Conservation (phyloP, 2,329 filamentous ascomycete species). For the Penicillium fuscoglaucum region DNA sequence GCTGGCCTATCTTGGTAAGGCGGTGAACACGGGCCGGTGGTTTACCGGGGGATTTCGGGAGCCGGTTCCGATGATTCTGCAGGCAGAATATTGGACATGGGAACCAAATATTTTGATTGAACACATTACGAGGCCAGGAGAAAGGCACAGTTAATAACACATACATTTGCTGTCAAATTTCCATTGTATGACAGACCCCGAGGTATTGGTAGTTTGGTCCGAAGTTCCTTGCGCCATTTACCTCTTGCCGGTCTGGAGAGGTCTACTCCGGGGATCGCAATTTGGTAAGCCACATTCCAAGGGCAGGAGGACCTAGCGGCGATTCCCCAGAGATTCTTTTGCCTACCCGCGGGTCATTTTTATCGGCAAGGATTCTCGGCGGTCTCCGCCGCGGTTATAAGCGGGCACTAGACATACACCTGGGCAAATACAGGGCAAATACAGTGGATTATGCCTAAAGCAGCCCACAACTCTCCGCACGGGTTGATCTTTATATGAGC, state of each 20-base stretch:
- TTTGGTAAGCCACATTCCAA: neutral
- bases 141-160: neutral
- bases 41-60: neutral
- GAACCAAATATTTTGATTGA: neutral
- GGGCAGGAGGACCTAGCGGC: neutral
- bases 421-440: neutral
- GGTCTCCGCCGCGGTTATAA: slow-evolving; percentile 6
- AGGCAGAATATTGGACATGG: neutral
- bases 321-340: slow-evolving; percentile 1
- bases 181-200: neutral
- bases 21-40: neutral
- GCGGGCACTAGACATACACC: neutral
- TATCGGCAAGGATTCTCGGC: slow-evolving; percentile 4
- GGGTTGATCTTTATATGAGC: neutral
- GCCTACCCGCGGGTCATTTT: slow-evolving; percentile 4
- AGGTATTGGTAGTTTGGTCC: neutral
- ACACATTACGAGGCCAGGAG: neutral
- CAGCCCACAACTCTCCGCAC: neutral
- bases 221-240: neutral
- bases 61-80: neutral
- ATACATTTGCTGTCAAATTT: neutral
- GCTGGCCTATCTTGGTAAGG: neutral
- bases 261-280: neutral
- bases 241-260: neutral
- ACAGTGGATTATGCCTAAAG: neutral